Percentiles rank a stretch among this genome's conserved stretches.
These are phyloP conservation scores for Lyophyllum shimeji DNA, from an alignment of 768 basidiomycete species.

Conservation along the genomic window DNA sequence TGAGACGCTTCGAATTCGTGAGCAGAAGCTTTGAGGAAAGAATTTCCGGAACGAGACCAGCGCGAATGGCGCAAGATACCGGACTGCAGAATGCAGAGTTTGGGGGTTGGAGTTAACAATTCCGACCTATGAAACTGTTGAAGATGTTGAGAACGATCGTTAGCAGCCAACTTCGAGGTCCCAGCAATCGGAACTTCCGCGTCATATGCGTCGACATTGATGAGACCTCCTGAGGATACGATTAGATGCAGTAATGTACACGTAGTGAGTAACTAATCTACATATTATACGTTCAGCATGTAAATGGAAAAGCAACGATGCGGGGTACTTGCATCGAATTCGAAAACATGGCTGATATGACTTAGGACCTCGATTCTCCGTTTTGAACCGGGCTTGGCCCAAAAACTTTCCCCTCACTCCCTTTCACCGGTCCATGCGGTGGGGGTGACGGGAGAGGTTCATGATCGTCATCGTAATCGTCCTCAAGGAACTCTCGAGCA, in stretches of 20 bases:
- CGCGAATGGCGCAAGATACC: neutral
- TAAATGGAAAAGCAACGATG: neutral
- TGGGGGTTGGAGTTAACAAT: neutral
- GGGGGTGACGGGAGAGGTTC: constrained; percentile 18
- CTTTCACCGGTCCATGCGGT: neutral
- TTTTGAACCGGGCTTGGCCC: neutral
- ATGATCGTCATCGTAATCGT: constrained; percentile 56
- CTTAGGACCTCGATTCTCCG: neutral
- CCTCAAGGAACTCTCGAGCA: constrained; percentile 63
- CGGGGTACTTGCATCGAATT: neutral
- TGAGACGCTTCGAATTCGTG: neutral
- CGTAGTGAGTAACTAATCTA: neutral
- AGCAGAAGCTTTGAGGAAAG: neutral
- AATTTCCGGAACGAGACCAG: neutral
- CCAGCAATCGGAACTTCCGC: neutral
- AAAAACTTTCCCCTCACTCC: neutral
- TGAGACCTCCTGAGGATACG: neutral
- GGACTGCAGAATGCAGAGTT: neutral
- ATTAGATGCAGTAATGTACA: neutral
- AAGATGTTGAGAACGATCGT: too few relatives aligned
- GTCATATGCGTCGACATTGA: neutral
- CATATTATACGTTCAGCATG: neutral
- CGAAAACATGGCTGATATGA: too few relatives aligned
- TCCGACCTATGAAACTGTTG: too few relatives aligned
- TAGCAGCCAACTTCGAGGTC: neutral